phyloP scores from a whole-genome alignment of 306 rosid species.

The Dalbergia cochinchinensis region DNA sequence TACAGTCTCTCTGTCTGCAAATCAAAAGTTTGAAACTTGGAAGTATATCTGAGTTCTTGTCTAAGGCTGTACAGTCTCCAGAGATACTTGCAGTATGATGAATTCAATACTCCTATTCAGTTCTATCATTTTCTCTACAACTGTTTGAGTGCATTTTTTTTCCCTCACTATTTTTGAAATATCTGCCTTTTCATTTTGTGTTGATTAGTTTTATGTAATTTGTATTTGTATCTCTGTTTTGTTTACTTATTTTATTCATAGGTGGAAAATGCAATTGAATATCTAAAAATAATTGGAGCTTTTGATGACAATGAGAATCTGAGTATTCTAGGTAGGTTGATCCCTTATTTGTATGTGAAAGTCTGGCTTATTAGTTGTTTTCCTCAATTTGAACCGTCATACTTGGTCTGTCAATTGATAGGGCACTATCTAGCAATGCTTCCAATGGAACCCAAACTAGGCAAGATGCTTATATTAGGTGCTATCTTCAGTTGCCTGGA shows the following conservation, averaged over 20 bases:
- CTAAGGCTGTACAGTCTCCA: conserved; percentile 96
- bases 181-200: not conserved
- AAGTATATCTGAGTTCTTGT: conserved; percentile 89
- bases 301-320: conserved; percentile 91
- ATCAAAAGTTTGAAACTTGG: conserved; percentile 93
- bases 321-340: conserved; percentile 74
- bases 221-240: conserved; percentile 39
- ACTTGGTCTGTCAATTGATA: conserved; percentile 55
- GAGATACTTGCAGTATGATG: conserved; percentile 76
- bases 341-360: conserved; percentile 36
- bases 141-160: conserved; percentile 17
- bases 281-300: conserved; percentile 85
- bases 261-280: conserved; percentile 97
- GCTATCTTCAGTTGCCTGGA: conserved; percentile 89
- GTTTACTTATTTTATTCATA: conserved; percentile 47
- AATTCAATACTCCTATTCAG: conserved; percentile 35
- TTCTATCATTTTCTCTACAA: conserved; percentile 23
- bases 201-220: conserved; percentile 32
- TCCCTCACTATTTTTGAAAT: not conserved
- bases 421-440: conserved; percentile 82
- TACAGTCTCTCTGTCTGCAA: conserved; percentile 97
- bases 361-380: conserved; percentile 28
- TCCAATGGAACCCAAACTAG: conserved; percentile 98
- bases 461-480: conserved; percentile 92
- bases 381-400: conserved; percentile 31